These are phyloP conservation scores for Pyricularia sp. DNA, from an alignment of 2,329 filamentous ascomycete genomes.

Conservation along the genomic window DNA sequence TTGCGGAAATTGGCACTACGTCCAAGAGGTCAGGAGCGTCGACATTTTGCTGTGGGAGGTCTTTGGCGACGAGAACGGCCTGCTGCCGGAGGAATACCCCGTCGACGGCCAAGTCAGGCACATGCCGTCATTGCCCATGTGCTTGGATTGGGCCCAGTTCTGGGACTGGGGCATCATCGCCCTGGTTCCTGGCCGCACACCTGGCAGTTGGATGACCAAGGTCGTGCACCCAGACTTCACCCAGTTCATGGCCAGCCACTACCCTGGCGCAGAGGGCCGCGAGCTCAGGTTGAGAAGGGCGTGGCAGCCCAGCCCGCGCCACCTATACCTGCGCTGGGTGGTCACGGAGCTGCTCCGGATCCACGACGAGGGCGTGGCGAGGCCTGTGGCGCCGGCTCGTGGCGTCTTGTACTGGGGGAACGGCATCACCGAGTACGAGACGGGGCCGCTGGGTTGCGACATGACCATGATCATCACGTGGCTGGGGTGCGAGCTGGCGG, in stretches of 20 bases:
- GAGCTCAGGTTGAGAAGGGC: not conserved
- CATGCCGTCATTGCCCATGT: not conserved
- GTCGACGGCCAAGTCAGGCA: not conserved
- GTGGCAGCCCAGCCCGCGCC: not conserved
- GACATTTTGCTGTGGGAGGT: not conserved
- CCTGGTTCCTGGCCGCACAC: not conserved
- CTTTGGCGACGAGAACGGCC: not conserved
- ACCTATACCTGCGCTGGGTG: not conserved
- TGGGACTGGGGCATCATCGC: not conserved
- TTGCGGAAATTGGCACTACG: not conserved
- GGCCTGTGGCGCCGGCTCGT: not conserved
- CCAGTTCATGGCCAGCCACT: not conserved
- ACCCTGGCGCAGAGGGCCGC: not conserved
- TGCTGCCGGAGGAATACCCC: not conserved
- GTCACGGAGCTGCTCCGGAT: not conserved
- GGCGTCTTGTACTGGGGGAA: not conserved
- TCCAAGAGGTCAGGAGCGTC: not conserved
- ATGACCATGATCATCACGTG: not conserved
- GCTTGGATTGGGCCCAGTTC: not conserved
- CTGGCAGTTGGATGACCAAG: not conserved
- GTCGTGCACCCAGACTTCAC: not conserved
- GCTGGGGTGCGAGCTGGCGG: not conserved
- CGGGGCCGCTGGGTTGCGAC: not conserved
- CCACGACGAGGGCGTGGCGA: not conserved
- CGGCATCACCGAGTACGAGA: not conserved